A percentile compares a stretch with the other conserved stretches of the same genome.
phyloP scores from a whole-genome alignment of 768 basidiomycete species.

The Lactarius quietus region DNA sequence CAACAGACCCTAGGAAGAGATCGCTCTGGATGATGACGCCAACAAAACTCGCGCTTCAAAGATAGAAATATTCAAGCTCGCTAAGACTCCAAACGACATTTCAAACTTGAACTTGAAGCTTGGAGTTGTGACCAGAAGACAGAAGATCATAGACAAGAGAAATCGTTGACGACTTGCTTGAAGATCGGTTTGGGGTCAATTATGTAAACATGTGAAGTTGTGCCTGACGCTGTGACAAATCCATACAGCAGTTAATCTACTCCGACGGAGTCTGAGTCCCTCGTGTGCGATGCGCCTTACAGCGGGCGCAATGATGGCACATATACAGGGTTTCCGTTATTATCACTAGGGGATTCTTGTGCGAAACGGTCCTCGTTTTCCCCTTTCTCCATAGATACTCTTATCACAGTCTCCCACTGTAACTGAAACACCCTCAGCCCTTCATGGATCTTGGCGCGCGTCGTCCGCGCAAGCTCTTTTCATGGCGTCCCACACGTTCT shows the following conservation, averaged over 20 bases:
- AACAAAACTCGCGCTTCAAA: not conserved
- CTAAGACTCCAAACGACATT: not conserved
- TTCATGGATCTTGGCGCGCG: conserved; percentile 7
- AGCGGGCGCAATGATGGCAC: not conserved
- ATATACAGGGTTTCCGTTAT: not conserved
- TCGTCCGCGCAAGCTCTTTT: conserved; percentile 1
- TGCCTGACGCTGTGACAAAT: not conserved
- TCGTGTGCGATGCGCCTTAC: not conserved
- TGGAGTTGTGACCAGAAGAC: too few relatives aligned
- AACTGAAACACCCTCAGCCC: not conserved
- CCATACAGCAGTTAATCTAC: not conserved
- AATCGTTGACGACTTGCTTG: too few relatives aligned
- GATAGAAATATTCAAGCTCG: not conserved
- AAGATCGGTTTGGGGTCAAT: not conserved
- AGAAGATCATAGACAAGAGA: not conserved
- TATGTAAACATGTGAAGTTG: not conserved
- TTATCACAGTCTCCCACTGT: not conserved
- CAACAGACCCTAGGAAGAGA: not conserved
- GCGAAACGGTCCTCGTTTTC: not conserved
- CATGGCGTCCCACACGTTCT: not conserved
- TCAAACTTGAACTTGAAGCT: not conserved
- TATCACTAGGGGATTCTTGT: not conserved
- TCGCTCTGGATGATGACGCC: not conserved
- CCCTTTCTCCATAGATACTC: not conserved
- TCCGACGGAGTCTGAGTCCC: too few relatives aligned